These are phyloP conservation scores for Helminthosporium solani DNA, from an alignment of 2,329 filamentous ascomycete genomes.

Conservation along the genomic window DNA sequence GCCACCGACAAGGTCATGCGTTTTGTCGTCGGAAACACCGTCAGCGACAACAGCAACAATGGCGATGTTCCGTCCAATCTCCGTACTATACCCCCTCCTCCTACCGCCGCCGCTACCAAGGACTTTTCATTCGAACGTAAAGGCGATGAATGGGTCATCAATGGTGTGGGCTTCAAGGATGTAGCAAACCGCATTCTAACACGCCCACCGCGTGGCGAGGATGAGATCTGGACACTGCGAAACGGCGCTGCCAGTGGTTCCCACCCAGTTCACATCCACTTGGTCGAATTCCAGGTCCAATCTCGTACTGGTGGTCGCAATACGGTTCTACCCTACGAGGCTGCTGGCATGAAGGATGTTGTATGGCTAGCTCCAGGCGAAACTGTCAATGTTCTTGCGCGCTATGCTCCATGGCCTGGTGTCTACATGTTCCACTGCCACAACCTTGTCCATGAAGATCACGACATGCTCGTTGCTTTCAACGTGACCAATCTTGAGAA, in stretches of 20 bases:
- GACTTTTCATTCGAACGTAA: constrained; percentile 34
- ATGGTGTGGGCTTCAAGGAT: constrained; percentile 38
- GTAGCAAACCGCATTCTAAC: constrained; percentile 37
- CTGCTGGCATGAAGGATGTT: constrained; percentile 58
- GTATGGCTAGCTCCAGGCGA: constrained; percentile 57
- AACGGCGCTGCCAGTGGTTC: constrained; percentile 54
- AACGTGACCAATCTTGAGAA: constrained; percentile 43
- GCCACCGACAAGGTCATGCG: constrained; percentile 45
- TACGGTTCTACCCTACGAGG: constrained; percentile 54
- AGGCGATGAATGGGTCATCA: constrained; percentile 33
- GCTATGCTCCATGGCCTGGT: constrained; percentile 47
- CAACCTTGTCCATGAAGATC: constrained; percentile 50
- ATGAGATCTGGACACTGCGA: constrained; percentile 42
- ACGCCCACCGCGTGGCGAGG: constrained; percentile 32
- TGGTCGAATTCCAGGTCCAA: constrained; percentile 59
- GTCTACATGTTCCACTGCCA: constrained; percentile 52
- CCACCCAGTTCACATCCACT: constrained; percentile 59
- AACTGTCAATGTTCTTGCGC: constrained; percentile 27
- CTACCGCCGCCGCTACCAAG: constrained; percentile 16
- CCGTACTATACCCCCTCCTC: constrained; percentile 26
- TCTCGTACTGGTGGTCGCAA: constrained; percentile 48
- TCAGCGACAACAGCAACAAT: constrained; percentile 22
- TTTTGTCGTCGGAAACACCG: constrained; percentile 48
- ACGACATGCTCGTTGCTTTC: constrained; percentile 48
- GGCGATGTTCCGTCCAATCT: constrained; percentile 31